Base-by-base conservation (phyloP, 2,329 filamentous ascomycete species). In the Didymella lethalis region DNA sequence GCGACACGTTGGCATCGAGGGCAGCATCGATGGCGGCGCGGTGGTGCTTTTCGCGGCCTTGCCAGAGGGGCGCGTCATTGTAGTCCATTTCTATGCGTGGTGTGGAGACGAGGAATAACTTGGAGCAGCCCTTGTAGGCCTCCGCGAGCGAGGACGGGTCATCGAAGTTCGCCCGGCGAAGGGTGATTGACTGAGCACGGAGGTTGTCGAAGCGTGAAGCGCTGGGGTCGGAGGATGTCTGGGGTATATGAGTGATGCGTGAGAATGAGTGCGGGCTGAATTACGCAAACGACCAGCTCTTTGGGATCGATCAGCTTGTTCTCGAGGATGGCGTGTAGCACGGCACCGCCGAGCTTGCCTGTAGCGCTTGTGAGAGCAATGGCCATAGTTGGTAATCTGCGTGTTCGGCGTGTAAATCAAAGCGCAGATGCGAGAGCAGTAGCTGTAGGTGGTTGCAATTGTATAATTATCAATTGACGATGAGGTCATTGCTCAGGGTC, bases 61-160 rank as follows among this genome's bases (percentile, higher is more conserved):
- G 47, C 59, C 78, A 78, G 0, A 74, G 69, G 0, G 78, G 75
- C 1, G 79, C 79, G 38, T 79, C 65, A 57, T 77, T 67, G 68
- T 78, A 82, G 67, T 82, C 80, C 65, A 80, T 77, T 5, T 73
- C 68, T 36, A 81, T 77, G n/a, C 75, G 70, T 0, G 80, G 76
- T 0, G 77, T 77, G 0, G 80, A 82, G 28, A 81, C 79, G 20
- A 82, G 73, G 66, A 81, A 80, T n/a, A 82, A 69, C 18, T 73
- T 73, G n/a, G 69, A 65, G 64, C 75, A 78, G 49, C 74, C 78
- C 48, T 61, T 14, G 57, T 79, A 77, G 7, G 79, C 79, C 7
- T 59, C 53, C 56, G 69, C 66, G 29, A 79, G 73, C 2, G 72
- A 67, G 1, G 66, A 52, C 1, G 72, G 68, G 38, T 77, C 68